Conservation (phyloP, 805 yeast genomes). For the Suhomyces prunicola region DNA sequence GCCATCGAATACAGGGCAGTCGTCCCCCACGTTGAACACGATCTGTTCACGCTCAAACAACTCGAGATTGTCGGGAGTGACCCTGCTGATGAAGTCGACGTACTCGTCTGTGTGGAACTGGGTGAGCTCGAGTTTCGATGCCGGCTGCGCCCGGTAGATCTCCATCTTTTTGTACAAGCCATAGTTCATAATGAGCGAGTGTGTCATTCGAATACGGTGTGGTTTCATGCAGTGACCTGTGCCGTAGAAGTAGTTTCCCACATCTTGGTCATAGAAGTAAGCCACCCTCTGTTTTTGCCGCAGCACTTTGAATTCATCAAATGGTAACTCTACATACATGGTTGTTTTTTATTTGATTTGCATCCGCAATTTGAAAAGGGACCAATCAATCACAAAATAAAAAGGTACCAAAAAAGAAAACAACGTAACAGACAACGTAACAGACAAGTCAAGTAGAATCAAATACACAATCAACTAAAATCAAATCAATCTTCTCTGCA, state of each 20-base stretch:
- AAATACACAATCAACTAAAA: too few relatives aligned
- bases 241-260: conserved; percentile 29
- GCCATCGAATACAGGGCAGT: conserved; percentile 26
- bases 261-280: conserved; percentile 27
- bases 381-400: too few relatives aligned
- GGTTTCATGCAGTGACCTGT: conserved; percentile 31
- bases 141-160: conserved; percentile 27
- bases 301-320: conserved; percentile 25
- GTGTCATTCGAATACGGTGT: conserved; percentile 29
- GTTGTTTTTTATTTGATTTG: neutral
- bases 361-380: neutral
- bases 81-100: conserved; percentile 17
- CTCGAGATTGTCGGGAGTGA: conserved; percentile 25
- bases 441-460: too few relatives aligned
- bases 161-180: conserved; percentile 29
- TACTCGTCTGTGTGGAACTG: conserved; percentile 23
- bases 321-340: conserved; percentile 26
- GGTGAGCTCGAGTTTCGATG: conserved; percentile 25
- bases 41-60: conserved; percentile 25
- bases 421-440: too few relatives aligned
- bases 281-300: conserved; percentile 22
- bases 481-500: too few relatives aligned
- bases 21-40: conserved; percentile 26
- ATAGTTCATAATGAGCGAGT: conserved; percentile 27
- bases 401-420: neutral